A percentile compares a stretch with the other conserved stretches of the same genome.
phyloP scores from a whole-genome alignment of 768 basidiomycete species.

The Tricholoma hemisulphureum region DNA sequence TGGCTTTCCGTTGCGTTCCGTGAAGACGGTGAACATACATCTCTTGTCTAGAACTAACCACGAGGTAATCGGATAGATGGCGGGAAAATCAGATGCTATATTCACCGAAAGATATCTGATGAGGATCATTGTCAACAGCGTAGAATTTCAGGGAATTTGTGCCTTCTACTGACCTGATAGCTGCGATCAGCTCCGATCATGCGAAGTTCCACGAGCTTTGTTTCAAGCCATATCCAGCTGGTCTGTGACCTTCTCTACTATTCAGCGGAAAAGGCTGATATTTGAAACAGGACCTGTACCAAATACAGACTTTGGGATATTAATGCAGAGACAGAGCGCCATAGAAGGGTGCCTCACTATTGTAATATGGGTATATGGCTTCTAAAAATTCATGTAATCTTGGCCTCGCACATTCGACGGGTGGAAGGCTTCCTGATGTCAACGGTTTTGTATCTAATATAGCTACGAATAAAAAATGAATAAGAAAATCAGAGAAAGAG shows the following conservation, averaged over 20 bases:
- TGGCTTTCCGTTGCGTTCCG: constrained; percentile 64
- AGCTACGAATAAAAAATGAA: constrained; percentile 45
- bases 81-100: background rate
- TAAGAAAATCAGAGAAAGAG: constrained; percentile 6
- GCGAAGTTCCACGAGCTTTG: constrained; percentile 81
- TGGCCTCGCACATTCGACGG: constrained; percentile 80
- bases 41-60: constrained; percentile 75
- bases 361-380: constrained; percentile 77
- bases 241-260: constrained; percentile 67
- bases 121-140: background rate
- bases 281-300: constrained; percentile 40
- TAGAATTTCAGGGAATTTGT: background rate
- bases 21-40: constrained; percentile 87
- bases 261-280: background rate
- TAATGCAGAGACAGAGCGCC: background rate
- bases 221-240: constrained; percentile 87
- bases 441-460: constrained; percentile 85
- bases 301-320: constrained; percentile 62
- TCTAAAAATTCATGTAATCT: constrained; percentile 82
- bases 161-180: constrained; percentile 55
- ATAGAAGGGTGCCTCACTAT: constrained; percentile 43
- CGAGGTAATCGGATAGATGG: background rate
- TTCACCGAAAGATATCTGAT: constrained; percentile 65
- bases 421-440: constrained; percentile 76
- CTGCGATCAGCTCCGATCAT: constrained; percentile 71